Conservation (phyloP, 2,329 filamentous ascomycete species). For the Boeremia exigua region DNA sequence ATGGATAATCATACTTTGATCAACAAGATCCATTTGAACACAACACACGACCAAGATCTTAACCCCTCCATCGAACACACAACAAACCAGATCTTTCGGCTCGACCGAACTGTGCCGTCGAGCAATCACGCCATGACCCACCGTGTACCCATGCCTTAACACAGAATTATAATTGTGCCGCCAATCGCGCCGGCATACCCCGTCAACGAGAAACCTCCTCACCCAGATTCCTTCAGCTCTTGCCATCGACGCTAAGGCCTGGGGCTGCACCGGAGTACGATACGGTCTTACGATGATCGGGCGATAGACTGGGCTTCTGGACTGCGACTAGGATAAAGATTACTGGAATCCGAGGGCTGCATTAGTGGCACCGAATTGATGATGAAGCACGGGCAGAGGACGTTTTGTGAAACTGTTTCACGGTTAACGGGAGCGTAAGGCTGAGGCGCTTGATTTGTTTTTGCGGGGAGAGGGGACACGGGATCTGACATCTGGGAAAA, state of each 20-base stretch:
- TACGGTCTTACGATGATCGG: background rate
- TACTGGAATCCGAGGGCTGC: background rate
- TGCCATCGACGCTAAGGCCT: background rate
- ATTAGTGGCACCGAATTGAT: slow-evolving; percentile 9
- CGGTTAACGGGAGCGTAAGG: slow-evolving; percentile 4
- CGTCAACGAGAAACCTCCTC: background rate
- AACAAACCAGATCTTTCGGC: background rate
- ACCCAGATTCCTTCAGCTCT: background rate
- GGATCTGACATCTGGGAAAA: background rate
- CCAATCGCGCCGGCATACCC: background rate
- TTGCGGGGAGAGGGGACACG: slow-evolving; percentile 3
- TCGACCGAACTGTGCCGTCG: background rate
- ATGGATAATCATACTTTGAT: background rate
- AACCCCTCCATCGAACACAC: background rate
- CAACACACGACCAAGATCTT: background rate
- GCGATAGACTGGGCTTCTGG: slow-evolving; percentile 5
- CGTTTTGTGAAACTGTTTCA: slow-evolving; percentile 6
- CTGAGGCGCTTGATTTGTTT: slow-evolving; percentile 2
- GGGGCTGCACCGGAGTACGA: background rate
- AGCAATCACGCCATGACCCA: background rate
- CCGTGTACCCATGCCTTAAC: background rate
- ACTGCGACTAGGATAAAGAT: slow-evolving; percentile 4
- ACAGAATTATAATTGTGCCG: background rate
- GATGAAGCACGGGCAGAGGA: background rate
- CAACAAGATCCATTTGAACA: background rate